phyloP scores from a whole-genome alignment of 2,329 filamentous ascomycete genomes.

The Keithomyces neogunnii region DNA sequence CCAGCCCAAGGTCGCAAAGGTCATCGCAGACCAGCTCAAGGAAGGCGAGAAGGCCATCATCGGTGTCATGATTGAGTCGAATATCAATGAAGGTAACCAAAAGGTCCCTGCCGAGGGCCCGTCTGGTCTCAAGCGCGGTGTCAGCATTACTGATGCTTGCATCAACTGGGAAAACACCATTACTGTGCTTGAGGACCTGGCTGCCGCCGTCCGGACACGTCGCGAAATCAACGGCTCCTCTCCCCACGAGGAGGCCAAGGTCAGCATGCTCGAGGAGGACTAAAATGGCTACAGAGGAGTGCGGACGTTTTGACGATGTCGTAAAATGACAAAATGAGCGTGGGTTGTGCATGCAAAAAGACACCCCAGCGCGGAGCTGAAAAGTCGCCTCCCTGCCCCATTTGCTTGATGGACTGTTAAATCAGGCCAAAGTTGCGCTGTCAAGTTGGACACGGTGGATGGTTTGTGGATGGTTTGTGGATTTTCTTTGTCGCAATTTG shows the following conservation, averaged over 20 bases:
- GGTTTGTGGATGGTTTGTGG: too few species aligned
- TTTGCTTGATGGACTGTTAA: too few species aligned
- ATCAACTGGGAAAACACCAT: slow-evolving; percentile 88
- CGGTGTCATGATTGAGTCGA: slow-evolving; percentile 98
- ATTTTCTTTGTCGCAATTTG: too few species aligned
- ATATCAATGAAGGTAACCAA: slow-evolving; percentile 84
- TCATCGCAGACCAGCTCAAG: slow-evolving; percentile 74
- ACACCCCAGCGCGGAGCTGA: background rate
- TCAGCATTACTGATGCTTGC: slow-evolving; percentile 94
- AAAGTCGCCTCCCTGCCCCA: too few species aligned
- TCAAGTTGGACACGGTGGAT: too few species aligned
- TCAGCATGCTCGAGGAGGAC: slow-evolving; percentile 44
- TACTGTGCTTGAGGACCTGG: slow-evolving; percentile 73
- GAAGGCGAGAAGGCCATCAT: slow-evolving; percentile 83
- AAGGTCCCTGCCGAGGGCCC: slow-evolving; percentile 83
- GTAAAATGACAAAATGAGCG: background rate
- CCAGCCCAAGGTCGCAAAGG: slow-evolving; percentile 68
- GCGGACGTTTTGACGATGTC: slow-evolving; percentile 2
- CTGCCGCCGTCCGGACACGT: slow-evolving; percentile 71
- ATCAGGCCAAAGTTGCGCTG: too few species aligned
- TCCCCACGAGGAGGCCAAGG: slow-evolving; percentile 22
- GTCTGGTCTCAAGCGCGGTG: slow-evolving; percentile 70
- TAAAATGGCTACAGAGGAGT: slow-evolving; percentile 17
- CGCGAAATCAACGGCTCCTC: slow-evolving; percentile 44
- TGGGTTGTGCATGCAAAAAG: background rate